Evolutionary conservation across 2,329 filamentous ascomycete species (phyloP), one percentile per base, ranked within the genome.

Genomic region (Chaetomium sp.): DNA sequence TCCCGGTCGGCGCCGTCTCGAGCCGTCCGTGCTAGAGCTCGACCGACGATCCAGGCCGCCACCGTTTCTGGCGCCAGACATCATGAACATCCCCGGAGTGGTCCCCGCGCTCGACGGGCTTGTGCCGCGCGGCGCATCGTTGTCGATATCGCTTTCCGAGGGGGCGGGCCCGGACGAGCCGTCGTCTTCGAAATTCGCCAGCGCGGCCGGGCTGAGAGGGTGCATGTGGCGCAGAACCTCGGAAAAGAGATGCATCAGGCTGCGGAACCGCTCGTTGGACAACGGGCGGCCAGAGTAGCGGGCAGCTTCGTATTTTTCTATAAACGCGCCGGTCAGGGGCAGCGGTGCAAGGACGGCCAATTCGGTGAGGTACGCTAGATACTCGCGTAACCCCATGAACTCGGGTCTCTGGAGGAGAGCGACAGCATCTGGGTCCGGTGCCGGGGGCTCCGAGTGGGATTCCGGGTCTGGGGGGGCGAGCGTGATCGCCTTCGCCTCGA

Each of bases 401-500:
- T 82, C 80, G 2, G 87, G 85, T 60, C 93, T 82, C 72, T 91
- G 90, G 6, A 98, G 82, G 13, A 93, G 77, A 4, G 85, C 85
- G 7, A 93, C 85, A 1, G 91, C 87, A 35, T 88, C 84, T 12
- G 85, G 81, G 70, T 93, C 89, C 1, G 90, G 84, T 25, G 82
- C 73, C 19, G 78, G 79, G 9, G 78, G 77, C 3, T 76, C 76
- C 21, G 73, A 71, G 42, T 72, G 71, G 21, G 78, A 79, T 38
- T 72, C 76, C 42, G 75, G 79, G 68, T 78, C 81, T 0, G 82
- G 80, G 33, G 89, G 92, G 0, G 90, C 92, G 45, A 97, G 84
- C 0, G 91, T 93, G n/a, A 97, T 87, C 0, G 93, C 94, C 75
- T 94, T 94, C 10, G 92, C 94, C 79, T 98, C 94, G 68, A 98